Evolutionary conservation across 2,329 filamentous ascomycete genomes (phyloP).

Genomic region (Sphaerostilbella broomeana): DNA sequence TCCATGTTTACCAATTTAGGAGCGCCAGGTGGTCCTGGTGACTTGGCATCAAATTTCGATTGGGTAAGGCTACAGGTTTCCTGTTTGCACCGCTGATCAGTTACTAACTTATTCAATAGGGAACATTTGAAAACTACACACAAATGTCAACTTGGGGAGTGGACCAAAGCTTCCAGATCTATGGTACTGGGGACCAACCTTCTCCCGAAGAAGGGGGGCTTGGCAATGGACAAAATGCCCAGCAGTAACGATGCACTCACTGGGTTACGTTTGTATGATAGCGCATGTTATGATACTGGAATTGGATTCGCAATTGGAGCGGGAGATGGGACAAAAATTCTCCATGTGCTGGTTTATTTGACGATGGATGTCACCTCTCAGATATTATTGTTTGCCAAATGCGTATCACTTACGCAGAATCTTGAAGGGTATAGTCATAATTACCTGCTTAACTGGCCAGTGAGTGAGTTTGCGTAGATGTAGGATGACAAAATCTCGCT

Average conservation of each 20-base stretch:
- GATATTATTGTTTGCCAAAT: too few relatives aligned
- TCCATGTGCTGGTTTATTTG: neutral
- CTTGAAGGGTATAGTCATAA: too few relatives aligned
- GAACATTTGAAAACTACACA: constrained; percentile 51
- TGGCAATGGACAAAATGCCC: constrained; percentile 18
- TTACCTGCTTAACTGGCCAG: too few relatives aligned
- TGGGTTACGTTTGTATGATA: constrained; percentile 8
- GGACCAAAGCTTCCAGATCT: constrained; percentile 48
- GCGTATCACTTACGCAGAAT: too few relatives aligned
- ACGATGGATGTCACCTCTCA: too few relatives aligned
- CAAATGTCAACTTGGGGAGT: constrained; percentile 47
- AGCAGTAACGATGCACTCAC: constrained; percentile 7
- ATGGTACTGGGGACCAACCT: constrained; percentile 27
- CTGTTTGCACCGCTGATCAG: neutral
- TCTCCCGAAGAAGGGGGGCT: constrained; percentile 23
- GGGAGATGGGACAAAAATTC: constrained; percentile 3
- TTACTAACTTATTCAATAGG: constrained; percentile 33
- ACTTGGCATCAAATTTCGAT: constrained; percentile 48
- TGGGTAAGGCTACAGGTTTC: constrained; percentile 41
- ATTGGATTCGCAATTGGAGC: neutral
- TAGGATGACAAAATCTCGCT: too few relatives aligned
- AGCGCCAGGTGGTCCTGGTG: constrained; percentile 27
- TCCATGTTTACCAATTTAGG: constrained; percentile 46
- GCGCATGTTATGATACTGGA: constrained; percentile 1
- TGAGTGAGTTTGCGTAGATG: too few relatives aligned